Evolutionary conservation across 441 rosid genomes (phyloP).

Genomic region (Sinapis alba): DNA sequence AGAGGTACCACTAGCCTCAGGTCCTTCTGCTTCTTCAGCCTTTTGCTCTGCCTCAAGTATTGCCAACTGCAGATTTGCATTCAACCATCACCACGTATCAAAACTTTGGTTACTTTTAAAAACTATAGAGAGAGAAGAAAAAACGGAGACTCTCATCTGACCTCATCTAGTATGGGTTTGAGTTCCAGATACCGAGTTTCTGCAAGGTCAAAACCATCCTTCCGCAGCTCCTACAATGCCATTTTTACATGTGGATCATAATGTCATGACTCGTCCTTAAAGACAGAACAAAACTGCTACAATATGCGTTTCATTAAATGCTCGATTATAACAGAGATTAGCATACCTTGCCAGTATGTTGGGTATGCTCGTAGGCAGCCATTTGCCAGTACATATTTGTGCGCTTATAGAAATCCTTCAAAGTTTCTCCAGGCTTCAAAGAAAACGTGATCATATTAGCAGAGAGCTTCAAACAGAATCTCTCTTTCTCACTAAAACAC

Average conservation of each 20-base stretch:
- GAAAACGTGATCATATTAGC: conserved; percentile 27
- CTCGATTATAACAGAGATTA: background rate
- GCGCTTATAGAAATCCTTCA: conserved; percentile 91
- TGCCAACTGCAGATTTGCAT: conserved; percentile 59
- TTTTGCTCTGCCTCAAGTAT: conserved; percentile 92
- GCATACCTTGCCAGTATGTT: conserved; percentile 96
- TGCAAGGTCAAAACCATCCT: conserved; percentile 97
- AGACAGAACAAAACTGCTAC: conserved; percentile 1
- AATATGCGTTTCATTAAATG: background rate
- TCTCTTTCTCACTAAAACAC: background rate
- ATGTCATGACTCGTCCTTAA: background rate
- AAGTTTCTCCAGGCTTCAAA: conserved; percentile 89
- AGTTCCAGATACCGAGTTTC: conserved; percentile 86
- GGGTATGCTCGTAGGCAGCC: conserved; percentile 99
- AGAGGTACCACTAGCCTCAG: conserved; percentile 60
- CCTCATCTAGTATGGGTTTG: conserved; percentile 96
- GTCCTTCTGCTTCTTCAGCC: conserved; percentile 90
- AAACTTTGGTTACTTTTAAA: background rate
- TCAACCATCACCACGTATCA: conserved; percentile 16
- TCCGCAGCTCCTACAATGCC: conserved; percentile 80
- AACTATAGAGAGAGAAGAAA: background rate
- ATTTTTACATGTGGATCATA: conserved; percentile 13
- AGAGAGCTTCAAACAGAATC: conserved; percentile 16
- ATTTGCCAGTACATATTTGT: conserved; percentile 98
- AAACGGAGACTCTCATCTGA: conserved; percentile 24